phyloP scores from a whole-genome alignment of 1,139 yeast species.

The Suhomyces bolitotheri region DNA sequence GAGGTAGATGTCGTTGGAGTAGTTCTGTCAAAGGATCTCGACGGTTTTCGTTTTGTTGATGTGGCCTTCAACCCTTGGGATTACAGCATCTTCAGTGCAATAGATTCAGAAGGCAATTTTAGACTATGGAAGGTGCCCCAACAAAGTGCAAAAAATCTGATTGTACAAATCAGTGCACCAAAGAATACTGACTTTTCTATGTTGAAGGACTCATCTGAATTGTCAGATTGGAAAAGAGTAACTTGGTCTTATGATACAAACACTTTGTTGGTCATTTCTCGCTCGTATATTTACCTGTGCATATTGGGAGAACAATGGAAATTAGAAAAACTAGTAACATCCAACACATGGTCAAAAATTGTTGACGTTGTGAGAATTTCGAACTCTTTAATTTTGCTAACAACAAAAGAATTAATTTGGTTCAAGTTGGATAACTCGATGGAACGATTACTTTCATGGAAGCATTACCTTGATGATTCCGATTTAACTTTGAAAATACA shows the following conservation, averaged over 20 bases:
- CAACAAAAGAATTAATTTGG: conserved; percentile 63
- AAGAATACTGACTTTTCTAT: conserved; percentile 11
- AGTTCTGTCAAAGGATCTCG: conserved; percentile 21
- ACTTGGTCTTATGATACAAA: conserved; percentile 42
- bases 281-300: conserved; percentile 45
- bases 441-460: conserved; percentile 62
- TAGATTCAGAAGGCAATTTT: conserved; percentile 58
- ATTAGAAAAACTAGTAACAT: conserved; percentile 41
- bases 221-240: conserved; percentile 57
- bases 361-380: conserved; percentile 42
- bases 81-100: conserved; percentile 36
- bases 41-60: conserved; percentile 46
- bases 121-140: conserved; percentile 34
- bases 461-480: conserved; percentile 55
- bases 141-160: neutral
- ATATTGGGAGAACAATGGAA: conserved; percentile 22
- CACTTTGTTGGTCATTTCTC: conserved; percentile 41
- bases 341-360: conserved; percentile 58
- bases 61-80: conserved; percentile 45
- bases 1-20: conserved; percentile 27
- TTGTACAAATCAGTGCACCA: neutral
- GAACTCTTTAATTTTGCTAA: conserved; percentile 46
- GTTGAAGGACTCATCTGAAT: conserved; percentile 46
- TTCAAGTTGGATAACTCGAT: conserved; percentile 29
- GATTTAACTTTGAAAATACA: conserved; percentile 58